Evolutionary conservation across 345 rosid genomes (phyloP).

Genomic region (Salix brachista): DNA sequence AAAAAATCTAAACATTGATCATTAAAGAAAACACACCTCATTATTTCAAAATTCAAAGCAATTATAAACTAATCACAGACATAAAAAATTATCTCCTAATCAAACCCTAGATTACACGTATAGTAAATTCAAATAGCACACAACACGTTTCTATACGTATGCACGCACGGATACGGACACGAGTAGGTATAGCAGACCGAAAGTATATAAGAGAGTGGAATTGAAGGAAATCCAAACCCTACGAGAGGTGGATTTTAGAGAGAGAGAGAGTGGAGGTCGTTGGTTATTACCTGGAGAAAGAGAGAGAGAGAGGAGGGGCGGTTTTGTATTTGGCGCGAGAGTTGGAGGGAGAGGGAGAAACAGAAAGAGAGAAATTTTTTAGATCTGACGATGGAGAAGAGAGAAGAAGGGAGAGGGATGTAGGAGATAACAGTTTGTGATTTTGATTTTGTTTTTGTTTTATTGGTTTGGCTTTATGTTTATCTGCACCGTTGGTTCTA

Average conservation of each 20-base stretch:
- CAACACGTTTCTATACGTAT: not conserved
- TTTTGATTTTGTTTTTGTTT: not conserved
- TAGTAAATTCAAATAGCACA: not conserved
- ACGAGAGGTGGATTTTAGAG: not conserved
- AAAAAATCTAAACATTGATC: not conserved
- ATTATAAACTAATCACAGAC: not conserved
- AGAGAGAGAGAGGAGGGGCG: not conserved
- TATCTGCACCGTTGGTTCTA: not conserved
- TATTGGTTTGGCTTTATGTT: not conserved
- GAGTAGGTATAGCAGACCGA: not conserved
- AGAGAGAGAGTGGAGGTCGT: not conserved
- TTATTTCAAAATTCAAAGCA: not conserved
- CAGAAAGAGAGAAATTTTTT: conserved; percentile 19
- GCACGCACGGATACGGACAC: not conserved
- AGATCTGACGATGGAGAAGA: conserved; percentile 51
- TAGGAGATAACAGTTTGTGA: not conserved
- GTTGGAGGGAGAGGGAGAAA: conserved; percentile 2
- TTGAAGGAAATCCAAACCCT: not conserved
- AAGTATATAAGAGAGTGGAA: not conserved
- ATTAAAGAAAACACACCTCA: not conserved
- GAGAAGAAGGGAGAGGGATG: conserved; percentile 3
- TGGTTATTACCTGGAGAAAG: not conserved
- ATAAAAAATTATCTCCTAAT: too few relatives aligned
- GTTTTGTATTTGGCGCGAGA: conserved; percentile 35
- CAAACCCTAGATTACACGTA: not conserved